Evolutionary conservation across 352 stramenopile species (phyloP), one percentile per base, ranked within the genome.

Genomic region (Pythium diclinum): DNA sequence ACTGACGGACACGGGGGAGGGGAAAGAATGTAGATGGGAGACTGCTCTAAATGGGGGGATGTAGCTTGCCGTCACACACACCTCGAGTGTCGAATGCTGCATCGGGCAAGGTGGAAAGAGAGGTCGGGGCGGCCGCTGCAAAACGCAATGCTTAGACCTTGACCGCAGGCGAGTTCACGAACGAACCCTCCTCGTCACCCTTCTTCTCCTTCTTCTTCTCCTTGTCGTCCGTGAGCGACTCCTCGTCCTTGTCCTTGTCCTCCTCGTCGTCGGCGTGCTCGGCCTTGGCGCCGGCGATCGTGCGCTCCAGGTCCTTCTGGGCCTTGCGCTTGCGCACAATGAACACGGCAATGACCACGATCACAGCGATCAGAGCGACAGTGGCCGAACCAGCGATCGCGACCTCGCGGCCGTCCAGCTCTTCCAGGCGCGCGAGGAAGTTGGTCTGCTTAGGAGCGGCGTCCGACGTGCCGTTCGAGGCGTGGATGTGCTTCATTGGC

Each of bases 401-500:
- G 19, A 91, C 81, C 51, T 91, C 82, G 54, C 90, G 76, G 3
- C 46, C 63, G n/a, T 93, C 75, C 5, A 90, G 40, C 7, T 88
- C 72, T 56, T 91, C 80, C 5, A 93, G 65, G 7, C 71, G 69
- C 16, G 81, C 72, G 16, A 91, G 75, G 53, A 93, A 93, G 57
- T 93, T 74, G 4, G 84, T 91, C 69, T 79, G 62, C 25, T 74
- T 65, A 16, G 80, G 77, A 30, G 83, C 73, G 1, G 65, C 63
- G 21, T 85, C 79, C 0, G 47, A 42, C 28, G 79, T 87, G 53
- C 78, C 84, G 65, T 90, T 92, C 63, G 46, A 81, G 30, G 82
- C 79, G 76, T 93, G 82, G 17, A 93, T 87, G 74, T 95, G 84
- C 75, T 95, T 92, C 78, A 95, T 88, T 21, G 84, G 86, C 74